Evolutionary conservation across 371 early-diverging fungal genomes (phyloP).

Genomic region (Zychaea mexicana): DNA sequence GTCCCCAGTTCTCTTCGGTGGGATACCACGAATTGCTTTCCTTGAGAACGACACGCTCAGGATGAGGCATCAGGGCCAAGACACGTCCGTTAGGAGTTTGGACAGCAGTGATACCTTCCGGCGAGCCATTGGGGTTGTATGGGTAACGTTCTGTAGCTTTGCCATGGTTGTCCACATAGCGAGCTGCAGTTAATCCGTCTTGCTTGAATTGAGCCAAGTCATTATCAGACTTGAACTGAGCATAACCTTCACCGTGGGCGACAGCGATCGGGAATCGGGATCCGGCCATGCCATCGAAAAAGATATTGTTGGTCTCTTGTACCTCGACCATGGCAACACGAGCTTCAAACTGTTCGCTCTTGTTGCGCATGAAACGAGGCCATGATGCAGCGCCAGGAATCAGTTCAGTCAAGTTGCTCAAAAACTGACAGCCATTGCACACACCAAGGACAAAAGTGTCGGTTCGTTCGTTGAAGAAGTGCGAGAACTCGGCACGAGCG

Average conservation of each 20-base stretch:
- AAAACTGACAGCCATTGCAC: constrained; percentile 98
- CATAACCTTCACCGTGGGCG: constrained; percentile 96
- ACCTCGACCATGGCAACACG: constrained; percentile 83
- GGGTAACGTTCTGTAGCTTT: constrained; percentile 81
- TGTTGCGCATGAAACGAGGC: constrained; percentile 91
- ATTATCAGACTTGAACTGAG: constrained; percentile 63
- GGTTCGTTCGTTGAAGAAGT: constrained; percentile 77
- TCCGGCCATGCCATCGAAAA: constrained; percentile 91
- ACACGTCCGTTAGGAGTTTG: constrained; percentile 86
- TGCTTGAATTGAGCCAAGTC: constrained; percentile 47
- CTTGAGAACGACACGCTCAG: constrained; percentile 88
- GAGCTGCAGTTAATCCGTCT: constrained; percentile 60
- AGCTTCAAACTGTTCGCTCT: constrained; percentile 93
- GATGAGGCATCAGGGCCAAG: constrained; percentile 97
- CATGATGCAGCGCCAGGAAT: constrained; percentile 84
- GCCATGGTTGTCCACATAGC: constrained; percentile 88
- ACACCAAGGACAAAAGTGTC: constrained; percentile 96
- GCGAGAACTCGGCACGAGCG: constrained; percentile 74
- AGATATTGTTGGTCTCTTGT: constrained; percentile 56
- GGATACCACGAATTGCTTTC: constrained; percentile 90
- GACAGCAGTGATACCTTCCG: constrained; percentile 85
- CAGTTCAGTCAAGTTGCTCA: constrained; percentile 80
- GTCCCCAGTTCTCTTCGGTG: constrained; percentile 63
- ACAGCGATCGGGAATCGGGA: constrained; percentile 91
- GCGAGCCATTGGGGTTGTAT: constrained; percentile 94